Percentiles rank a stretch among this genome's conserved stretches.
Evolutionary conservation across 352 stramenopile species (phyloP).

Genomic region (Plasmopara muralis): DNA sequence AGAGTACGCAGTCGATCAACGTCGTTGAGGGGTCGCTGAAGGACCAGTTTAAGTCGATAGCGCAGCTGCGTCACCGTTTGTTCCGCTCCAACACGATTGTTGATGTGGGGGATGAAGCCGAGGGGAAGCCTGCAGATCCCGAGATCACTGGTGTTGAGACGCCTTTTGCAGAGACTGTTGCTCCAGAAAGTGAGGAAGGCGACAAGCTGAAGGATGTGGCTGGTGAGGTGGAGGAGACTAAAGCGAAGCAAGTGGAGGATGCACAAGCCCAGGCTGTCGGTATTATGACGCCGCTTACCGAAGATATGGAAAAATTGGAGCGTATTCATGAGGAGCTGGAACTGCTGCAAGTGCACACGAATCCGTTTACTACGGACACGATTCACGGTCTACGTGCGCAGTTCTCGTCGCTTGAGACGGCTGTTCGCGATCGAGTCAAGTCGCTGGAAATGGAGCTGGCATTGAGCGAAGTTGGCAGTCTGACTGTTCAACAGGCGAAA

Average conservation of each 20-base stretch:
- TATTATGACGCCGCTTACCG: conserved; percentile 42
- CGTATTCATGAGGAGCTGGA: conserved; percentile 79
- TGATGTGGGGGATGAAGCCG: conserved; percentile 31
- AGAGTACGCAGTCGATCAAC: conserved; percentile 77
- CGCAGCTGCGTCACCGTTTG: conserved; percentile 54
- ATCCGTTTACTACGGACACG: conserved; percentile 87
- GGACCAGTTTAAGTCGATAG: conserved; percentile 78
- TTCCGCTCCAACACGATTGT: conserved; percentile 58
- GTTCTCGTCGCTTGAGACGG: conserved; percentile 75
- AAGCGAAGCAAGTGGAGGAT: conserved; percentile 19
- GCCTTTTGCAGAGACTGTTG: conserved; percentile 9
- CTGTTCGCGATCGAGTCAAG: conserved; percentile 78
- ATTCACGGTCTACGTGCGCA: conserved; percentile 82
- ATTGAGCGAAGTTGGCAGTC: conserved; percentile 74
- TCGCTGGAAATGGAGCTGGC: conserved; percentile 86
- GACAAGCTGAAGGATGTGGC: conserved; percentile 10
- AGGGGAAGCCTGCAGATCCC: conserved; percentile 29
- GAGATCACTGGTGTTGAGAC: conserved; percentile 29
- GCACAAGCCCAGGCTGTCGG: conserved; percentile 24
- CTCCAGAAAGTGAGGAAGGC: conserved; percentile 25
- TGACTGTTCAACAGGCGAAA: conserved; percentile 74
- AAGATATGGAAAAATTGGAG: conserved; percentile 82
- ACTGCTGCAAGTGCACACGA: conserved; percentile 78
- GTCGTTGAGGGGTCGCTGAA: conserved; percentile 62
- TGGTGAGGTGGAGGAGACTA: conserved; percentile 14